Evolutionary conservation across 805 yeast genomes (phyloP), one percentile per base, ranked within the genome.

Genomic region (Candida silvatica): DNA sequence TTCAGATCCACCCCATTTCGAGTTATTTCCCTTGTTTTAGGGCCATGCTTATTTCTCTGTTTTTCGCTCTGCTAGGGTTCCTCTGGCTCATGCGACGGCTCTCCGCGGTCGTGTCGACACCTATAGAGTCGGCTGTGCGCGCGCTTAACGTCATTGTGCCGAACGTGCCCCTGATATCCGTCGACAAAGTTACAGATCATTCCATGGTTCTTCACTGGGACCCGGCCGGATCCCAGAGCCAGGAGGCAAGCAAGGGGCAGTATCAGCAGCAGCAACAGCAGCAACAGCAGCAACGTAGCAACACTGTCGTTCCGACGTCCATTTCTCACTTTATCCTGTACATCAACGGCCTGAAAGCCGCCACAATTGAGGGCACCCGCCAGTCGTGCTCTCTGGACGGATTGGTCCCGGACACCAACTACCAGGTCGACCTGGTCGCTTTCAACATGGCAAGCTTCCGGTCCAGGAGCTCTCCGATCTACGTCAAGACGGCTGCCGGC

Each of bases 121-220:
- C 81, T 2, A 56, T 68, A 18, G 69, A 65, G 11, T 64, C 62
- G 33, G 55, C 72, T 18, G 61, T 73, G 22, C 61, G 59, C 34
- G 62, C 62, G 23, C 52, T 77, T 27, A 64, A 66, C 42, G 63
- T 75, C 16, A 69, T 67, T 20, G 69, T 77, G 23, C 84, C 84
- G 4, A 67, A 64, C 37, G 60, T 71, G 6, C 80, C 80, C 3
- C 53, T 58, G 31, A 58, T 76, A 12, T 73, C 78, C 33, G 64
- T 77, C 5, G 81, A 74, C 45, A 64, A 67, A 43, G 66, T 77
- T 32, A 63, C 70, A 5, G 53, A 58, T 24, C 47, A 56, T 6
- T 55, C 69, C 19, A 67, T 73, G 26, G 64, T 63, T 18, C 38
- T 77, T 22, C 82, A 74, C 46, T 77, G 83, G 80, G 77, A 71